phyloP scores from a whole-genome alignment of 257 asterid species.

The Gentiana straminea region DNA sequence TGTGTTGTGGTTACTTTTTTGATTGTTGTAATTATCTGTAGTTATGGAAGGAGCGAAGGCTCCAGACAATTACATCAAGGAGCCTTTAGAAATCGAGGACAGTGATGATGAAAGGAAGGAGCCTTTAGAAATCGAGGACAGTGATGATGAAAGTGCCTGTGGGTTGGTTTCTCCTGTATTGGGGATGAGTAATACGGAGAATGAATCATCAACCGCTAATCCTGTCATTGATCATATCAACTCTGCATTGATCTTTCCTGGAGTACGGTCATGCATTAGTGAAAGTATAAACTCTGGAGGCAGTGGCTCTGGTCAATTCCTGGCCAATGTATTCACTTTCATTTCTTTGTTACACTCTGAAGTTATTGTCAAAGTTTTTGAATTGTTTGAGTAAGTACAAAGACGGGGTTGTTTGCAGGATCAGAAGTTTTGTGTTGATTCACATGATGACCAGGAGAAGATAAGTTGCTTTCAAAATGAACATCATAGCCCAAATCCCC shows the following conservation, averaged over 20 bases:
- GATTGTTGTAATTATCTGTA: slow-evolving; percentile 10
- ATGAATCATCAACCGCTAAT: slow-evolving; percentile 7
- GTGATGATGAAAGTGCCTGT: slow-evolving; percentile 16
- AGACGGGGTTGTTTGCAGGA: slow-evolving; percentile 27
- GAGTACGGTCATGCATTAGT: slow-evolving; percentile 16
- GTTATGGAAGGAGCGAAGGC: slow-evolving; percentile 30
- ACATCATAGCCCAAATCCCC: slow-evolving; percentile 35
- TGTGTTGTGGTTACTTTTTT: no score
- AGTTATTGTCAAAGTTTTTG: slow-evolving; percentile 6
- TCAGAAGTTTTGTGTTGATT: slow-evolving; percentile 29
- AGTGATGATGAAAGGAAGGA: slow-evolving; percentile 17
- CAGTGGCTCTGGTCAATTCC: slow-evolving; percentile 5
- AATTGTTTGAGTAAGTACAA: slow-evolving; percentile 8
- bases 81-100: slow-evolving; percentile 23
- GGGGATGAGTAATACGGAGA: not conserved
- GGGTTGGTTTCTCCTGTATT: slow-evolving; percentile 13
- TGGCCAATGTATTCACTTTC: slow-evolving; percentile 15
- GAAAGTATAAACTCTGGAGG: slow-evolving; percentile 21
- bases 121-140: slow-evolving; percentile 22
- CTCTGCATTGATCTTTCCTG: slow-evolving; percentile 14
- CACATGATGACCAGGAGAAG: slow-evolving; percentile 39
- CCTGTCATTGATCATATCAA: slow-evolving; percentile 15
- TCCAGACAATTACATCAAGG: slow-evolving; percentile 13
- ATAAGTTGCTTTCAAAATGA: slow-evolving; percentile 23
- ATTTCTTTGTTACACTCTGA: slow-evolving; percentile 5